phyloP scores from a whole-genome alignment of 176 grass and related monocot genomes.

The Guadua angustifolia region DNA sequence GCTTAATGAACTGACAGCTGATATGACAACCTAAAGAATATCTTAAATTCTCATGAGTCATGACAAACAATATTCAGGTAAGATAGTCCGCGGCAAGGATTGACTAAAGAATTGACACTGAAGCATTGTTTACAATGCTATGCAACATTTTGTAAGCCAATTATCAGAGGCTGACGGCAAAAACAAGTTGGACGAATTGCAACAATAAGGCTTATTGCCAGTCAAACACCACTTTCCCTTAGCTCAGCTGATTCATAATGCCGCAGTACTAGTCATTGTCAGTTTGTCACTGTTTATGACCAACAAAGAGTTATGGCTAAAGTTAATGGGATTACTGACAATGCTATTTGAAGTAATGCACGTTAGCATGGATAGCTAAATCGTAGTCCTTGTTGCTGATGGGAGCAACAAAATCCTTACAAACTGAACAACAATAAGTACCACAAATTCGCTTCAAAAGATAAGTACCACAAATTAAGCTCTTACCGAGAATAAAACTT shows the following conservation, averaged over 20 bases:
- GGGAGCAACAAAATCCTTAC: background rate
- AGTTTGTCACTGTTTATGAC: background rate
- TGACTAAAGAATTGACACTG: too few species aligned
- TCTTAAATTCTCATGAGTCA: background rate
- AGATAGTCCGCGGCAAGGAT: background rate
- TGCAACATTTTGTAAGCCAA: background rate
- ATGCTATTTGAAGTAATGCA: background rate
- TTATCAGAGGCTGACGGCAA: background rate
- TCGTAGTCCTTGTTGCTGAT: background rate
- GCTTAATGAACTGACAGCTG: background rate
- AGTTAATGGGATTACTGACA: background rate
- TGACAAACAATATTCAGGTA: background rate
- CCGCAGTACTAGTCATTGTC: background rate
- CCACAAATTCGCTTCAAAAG: background rate
- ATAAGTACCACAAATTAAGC: background rate
- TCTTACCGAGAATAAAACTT: constrained; percentile 12
- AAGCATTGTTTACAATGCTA: background rate
- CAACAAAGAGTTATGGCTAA: background rate
- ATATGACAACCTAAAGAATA: background rate
- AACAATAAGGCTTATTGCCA: constrained; percentile 3
- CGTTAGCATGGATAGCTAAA: background rate
- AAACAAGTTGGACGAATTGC: background rate
- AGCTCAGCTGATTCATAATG: background rate
- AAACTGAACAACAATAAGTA: background rate
- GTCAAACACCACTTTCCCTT: background rate